Conservation (phyloP, 2,329 filamentous ascomycete genomes). For the Paradendryphiella salina region DNA sequence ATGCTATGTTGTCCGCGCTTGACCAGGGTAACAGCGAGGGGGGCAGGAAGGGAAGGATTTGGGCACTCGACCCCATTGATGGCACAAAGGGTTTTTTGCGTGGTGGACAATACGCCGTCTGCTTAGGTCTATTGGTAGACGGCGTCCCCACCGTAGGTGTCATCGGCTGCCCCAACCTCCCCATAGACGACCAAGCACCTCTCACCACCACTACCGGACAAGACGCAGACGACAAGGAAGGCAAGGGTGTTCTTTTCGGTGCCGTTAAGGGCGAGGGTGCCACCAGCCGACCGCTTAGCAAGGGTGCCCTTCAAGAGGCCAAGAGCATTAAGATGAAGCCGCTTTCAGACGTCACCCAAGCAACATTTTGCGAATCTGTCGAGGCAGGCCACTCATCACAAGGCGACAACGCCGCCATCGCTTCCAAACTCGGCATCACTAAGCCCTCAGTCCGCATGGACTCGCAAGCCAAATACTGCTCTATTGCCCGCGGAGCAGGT, state of each 20-base stretch:
- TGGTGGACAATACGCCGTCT: constrained; percentile 96
- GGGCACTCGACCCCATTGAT: constrained; percentile 97
- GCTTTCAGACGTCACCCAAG: constrained; percentile 72
- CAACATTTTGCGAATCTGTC: constrained; percentile 95
- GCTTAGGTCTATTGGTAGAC: constrained; percentile 87
- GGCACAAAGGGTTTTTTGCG: constrained; percentile 96
- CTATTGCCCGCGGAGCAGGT: constrained; percentile 88
- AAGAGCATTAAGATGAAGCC: constrained; percentile 78
- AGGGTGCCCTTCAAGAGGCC: constrained; percentile 57
- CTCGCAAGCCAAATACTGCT: constrained; percentile 96
- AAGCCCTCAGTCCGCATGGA: constrained; percentile 93
- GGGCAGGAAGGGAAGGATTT: constrained; percentile 76
- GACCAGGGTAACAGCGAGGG: constrained; percentile 68
- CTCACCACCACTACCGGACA: constrained; percentile 72
- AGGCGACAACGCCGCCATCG: constrained; percentile 82
- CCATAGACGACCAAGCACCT: constrained; percentile 75
- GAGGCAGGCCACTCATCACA: constrained; percentile 92
- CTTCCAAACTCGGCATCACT: constrained; percentile 81
- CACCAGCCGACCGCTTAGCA: constrained; percentile 71
- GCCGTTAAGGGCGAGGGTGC: constrained; percentile 80
- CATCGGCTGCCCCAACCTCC: constrained; percentile 92
- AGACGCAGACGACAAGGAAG: constrained; percentile 72
- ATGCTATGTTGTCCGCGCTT: constrained; percentile 64
- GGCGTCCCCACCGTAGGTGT: constrained; percentile 93
- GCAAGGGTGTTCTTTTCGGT: constrained; percentile 85